Base-by-base conservation (phyloP, 2,329 filamentous ascomycete species). In the Colletotrichum echinochloae region DNA sequence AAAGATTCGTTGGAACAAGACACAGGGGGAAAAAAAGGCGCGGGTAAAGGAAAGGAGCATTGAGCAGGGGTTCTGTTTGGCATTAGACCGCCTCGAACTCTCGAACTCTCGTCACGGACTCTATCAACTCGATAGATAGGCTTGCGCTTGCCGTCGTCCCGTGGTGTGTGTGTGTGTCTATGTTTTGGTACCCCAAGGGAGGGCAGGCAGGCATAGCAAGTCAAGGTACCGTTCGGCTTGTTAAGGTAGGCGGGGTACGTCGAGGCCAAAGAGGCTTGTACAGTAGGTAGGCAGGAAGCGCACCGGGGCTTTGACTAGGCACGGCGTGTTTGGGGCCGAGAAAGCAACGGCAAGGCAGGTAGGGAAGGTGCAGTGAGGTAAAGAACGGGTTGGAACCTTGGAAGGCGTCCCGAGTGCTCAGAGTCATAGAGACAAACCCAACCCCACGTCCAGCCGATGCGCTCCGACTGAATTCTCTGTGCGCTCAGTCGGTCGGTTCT, bases 71-170 rank as follows among this genome's bases (percentile, higher is more conserved):
- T 66, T 60, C 39, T 48, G 67, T 62, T 70, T 67, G 67, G 64
- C 64, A 52, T 46, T 59, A 70, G 67, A 70, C 64, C 67, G 67
- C 67, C 67, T 67, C 51, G 64, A 70, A 66, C 67, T 67, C 26
- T n/a, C n/a, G n/a, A n/a, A n/a, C n/a, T 41, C 39, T 67, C 64
- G 49, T 67, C 57, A 54, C 67, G 37, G 67, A 28, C 51, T 67
- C 57, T 66, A 66, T 67, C 67, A 70, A 67, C 37, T 67, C 57
- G 39, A 55, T 55, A 56, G 39, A 55, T 55, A 56, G 48, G 48
- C 62, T 44, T 55, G 49, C 30, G 12, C 44, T 35, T 35, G 63
- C 52, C 56, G 57, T 67, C 35, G 18, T 52, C 28, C 33, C 35
- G 51, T 51, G 44, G n/a, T 46, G 20, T 12, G 20, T 46, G 41